Conservation (phyloP, 768 basidiomycete genomes). For the Dictyophora rubrovolvata region DNA sequence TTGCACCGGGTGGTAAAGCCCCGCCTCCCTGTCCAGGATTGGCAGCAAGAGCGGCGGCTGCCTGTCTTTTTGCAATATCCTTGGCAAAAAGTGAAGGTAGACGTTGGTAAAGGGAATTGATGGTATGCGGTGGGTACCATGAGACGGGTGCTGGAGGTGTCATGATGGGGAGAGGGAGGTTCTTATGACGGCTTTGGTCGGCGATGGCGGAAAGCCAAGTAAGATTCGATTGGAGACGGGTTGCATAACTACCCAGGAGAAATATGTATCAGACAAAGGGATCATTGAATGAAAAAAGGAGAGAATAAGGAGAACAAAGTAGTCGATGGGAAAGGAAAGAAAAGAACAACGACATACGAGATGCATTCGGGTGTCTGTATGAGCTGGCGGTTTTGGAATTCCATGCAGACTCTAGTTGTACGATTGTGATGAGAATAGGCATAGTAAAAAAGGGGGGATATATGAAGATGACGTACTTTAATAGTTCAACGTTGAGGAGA, state of each 20-base stretch:
- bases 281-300: slow-evolving; percentile 20
- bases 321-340: not conserved
- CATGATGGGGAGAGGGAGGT: slow-evolving; percentile 44
- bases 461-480: slow-evolving; percentile 40
- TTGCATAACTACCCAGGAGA: slow-evolving; percentile 31
- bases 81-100: slow-evolving; percentile 54
- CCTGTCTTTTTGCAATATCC: slow-evolving; percentile 40
- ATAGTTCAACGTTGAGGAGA: slow-evolving; percentile 57
- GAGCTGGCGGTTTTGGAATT: slow-evolving; percentile 41
- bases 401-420: slow-evolving; percentile 43
- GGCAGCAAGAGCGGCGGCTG: not conserved
- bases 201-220: slow-evolving; percentile 61
- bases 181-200: slow-evolving; percentile 36
- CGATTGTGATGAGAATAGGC: slow-evolving; percentile 5
- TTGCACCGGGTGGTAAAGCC: not conserved
- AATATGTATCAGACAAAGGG: not conserved
- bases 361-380: slow-evolving; percentile 39
- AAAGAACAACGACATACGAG: slow-evolving; percentile 36
- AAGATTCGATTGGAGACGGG: slow-evolving; percentile 60
- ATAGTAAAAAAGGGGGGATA: slow-evolving; percentile 5
- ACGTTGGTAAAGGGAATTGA: slow-evolving; percentile 50
- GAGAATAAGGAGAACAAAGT: slow-evolving; percentile 9
- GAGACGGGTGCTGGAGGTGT: slow-evolving; percentile 34
- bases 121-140: not conserved
- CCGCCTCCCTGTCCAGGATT: not conserved